A percentile compares a stretch with the other conserved stretches of the same genome.
Conservation (phyloP, 148 eudicot genomes). For the Rhododendron henanense region DNA sequence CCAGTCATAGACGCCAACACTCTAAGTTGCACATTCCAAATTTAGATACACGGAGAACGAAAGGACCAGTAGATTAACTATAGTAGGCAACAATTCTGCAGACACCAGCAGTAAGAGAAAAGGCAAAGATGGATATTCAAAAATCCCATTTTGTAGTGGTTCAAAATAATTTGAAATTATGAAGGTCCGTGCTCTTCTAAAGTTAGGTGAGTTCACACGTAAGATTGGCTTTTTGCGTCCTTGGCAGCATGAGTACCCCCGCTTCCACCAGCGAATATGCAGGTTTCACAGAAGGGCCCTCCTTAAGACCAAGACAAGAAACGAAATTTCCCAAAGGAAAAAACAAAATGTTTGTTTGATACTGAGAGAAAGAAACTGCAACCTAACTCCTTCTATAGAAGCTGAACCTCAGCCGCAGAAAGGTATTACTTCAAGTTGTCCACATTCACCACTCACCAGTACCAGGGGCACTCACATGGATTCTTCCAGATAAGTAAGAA, state of each 20-base stretch:
- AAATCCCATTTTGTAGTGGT: not conserved
- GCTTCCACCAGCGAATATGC: not conserved
- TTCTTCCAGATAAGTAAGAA: not conserved
- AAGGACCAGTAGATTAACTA: not conserved
- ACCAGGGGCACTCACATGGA: not conserved
- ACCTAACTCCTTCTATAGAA: not conserved
- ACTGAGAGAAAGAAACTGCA: too few species aligned
- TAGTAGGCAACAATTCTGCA: not conserved
- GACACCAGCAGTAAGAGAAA: not conserved
- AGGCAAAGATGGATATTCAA: not conserved
- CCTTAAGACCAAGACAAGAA: not conserved
- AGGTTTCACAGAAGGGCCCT: conserved; percentile 7
- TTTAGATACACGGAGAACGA: not conserved
- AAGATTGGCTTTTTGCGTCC: not conserved
- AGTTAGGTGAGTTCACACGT: not conserved
- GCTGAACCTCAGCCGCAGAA: conserved; percentile 9
- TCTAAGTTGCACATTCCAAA: not conserved
- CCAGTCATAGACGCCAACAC: not conserved
- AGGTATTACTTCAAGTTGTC: not conserved
- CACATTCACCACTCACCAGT: not conserved
- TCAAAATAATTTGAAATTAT: not conserved
- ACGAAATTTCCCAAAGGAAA: not conserved
- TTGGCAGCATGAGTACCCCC: not conserved
- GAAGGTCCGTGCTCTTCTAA: not conserved
- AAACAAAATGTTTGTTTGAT: not conserved